Base-by-base conservation (phyloP, 495 filamentous ascomycete species). In the Echria macrotheca region DNA sequence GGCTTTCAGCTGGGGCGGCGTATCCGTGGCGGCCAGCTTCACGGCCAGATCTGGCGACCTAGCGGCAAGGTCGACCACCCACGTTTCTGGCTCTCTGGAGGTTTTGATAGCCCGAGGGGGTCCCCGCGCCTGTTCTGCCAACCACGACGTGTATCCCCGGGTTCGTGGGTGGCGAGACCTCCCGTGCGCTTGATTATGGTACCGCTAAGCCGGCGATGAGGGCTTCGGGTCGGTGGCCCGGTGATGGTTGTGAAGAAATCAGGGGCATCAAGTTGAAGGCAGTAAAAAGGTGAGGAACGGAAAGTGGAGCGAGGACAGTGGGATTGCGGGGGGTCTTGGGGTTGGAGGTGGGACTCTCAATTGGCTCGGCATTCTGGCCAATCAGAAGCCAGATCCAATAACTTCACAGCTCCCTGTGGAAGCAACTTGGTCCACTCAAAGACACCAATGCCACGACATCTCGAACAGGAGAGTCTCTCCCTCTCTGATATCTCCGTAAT, bases 341-440 rank as follows among this genome's bases (percentile, higher is more conserved):
- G n/a, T n/a, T 23, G 39, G 6, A 15, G 32, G 32, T n/a, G 5
- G 5, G 32, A 11, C 17, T 24, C 15, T 12, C 25, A 45, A 47
- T 47, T 47, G 44, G 44, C 29, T 47, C 44, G 44, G 29, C 44
- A 22, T 15, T 19, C 44, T 36, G 6, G 18, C 44, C 44, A 47
- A 47, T 47, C 29, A 47, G 21, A 12, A 12, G 29, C 10, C 29
- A 15, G 10, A 46, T 5, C 7, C 28, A 11, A 17, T 1, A 23
- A 5, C 7, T 32, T 14, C 29, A 12, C 18, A 26, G 5, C 19
- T 18, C 29, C 14, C 14, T 43, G n/a, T n/a, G n/a, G 24, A 24
- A 26, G 35, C 51, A 33, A 24, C 43, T 11, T 42, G 47, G 37
- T 41, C 55, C 50, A 54, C 40, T 54, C 43, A 25, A 44, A 41